These are phyloP conservation scores for Amanita exitialis DNA, from an alignment of 768 basidiomycete genomes.

Conservation along the genomic window DNA sequence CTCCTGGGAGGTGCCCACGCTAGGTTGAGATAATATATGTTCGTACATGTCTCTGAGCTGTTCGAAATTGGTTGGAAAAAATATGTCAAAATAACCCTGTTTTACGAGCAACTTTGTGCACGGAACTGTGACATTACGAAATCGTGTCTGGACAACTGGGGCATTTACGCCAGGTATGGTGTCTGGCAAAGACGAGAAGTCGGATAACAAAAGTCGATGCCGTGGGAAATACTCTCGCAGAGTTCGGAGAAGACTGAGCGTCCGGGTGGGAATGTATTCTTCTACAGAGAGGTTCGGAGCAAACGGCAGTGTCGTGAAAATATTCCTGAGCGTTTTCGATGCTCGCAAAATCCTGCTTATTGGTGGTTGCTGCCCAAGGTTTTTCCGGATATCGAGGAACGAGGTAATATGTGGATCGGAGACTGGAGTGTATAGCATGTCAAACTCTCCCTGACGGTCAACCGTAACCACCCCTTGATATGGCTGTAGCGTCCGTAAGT, in stretches of 20 bases:
- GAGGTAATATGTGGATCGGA: slow-evolving; percentile 77
- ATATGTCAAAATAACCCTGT: slow-evolving; percentile 96
- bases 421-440: slow-evolving; percentile 72
- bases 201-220: slow-evolving; percentile 89
- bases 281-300: slow-evolving; percentile 80
- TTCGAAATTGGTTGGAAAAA: slow-evolving; percentile 92
- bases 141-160: slow-evolving; percentile 94
- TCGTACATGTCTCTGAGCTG: slow-evolving; percentile 87
- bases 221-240: slow-evolving; percentile 80
- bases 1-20: slow-evolving; percentile 12
- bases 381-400: slow-evolving; percentile 61
- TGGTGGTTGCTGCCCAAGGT: slow-evolving; percentile 47
- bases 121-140: slow-evolving; percentile 76
- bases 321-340: slow-evolving; percentile 45
- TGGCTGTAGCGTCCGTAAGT: slow-evolving; percentile 67
- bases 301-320: slow-evolving; percentile 73
- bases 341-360: slow-evolving; percentile 44
- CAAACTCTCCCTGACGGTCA: slow-evolving; percentile 73
- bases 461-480: slow-evolving; percentile 78
- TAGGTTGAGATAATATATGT: slow-evolving; percentile 58
- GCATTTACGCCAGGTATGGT: slow-evolving; percentile 67
- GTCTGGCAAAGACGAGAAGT: slow-evolving; percentile 86
- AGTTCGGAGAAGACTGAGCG: slow-evolving; percentile 74
- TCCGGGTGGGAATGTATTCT: slow-evolving; percentile 90
- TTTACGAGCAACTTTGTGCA: slow-evolving; percentile 86